A percentile compares a stretch with the other conserved stretches of the same genome.
Conservation (phyloP, 768 basidiomycete species). For the Phlebiopsis gigantea region DNA sequence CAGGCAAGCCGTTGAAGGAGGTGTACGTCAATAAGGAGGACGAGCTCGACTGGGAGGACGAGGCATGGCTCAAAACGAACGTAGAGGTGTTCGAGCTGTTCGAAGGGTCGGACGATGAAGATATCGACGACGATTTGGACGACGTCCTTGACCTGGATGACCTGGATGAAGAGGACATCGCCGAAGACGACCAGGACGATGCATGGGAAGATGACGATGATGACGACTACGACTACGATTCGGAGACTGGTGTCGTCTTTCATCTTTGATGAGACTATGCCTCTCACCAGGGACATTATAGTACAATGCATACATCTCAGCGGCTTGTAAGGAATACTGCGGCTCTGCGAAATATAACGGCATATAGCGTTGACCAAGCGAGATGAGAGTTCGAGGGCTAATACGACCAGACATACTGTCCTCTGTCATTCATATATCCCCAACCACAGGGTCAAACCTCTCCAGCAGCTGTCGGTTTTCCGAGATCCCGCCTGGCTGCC, state of each 20-base stretch:
- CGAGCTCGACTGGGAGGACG: constrained; percentile 34
- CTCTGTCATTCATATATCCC: background rate
- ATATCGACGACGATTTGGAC: constrained; percentile 20
- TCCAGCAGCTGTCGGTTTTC: background rate
- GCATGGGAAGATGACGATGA: constrained; percentile 12
- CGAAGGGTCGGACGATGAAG: constrained; percentile 43
- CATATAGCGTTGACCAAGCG: too few relatives aligned
- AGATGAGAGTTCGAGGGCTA: too few relatives aligned
- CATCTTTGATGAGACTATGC: background rate
- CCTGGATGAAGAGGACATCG: constrained; percentile 12
- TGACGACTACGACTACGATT: background rate
- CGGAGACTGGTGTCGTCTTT: too few relatives aligned
- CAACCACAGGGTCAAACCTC: background rate
- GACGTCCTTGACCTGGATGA: constrained; percentile 23
- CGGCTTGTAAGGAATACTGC: too few relatives aligned
- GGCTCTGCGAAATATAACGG: too few relatives aligned
- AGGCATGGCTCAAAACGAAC: constrained; percentile 47
- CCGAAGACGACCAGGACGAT: constrained; percentile 18
- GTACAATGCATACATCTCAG: too few relatives aligned
- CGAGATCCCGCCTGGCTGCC: background rate
- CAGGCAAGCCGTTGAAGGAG: constrained; percentile 42
- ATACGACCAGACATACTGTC: too few relatives aligned
- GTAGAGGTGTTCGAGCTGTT: constrained; percentile 50
- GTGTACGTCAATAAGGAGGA: constrained; percentile 42
- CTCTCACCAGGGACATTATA: background rate